Conservation (phyloP, 1,284 basidiomycete species). For the Puccinia triticina region DNA sequence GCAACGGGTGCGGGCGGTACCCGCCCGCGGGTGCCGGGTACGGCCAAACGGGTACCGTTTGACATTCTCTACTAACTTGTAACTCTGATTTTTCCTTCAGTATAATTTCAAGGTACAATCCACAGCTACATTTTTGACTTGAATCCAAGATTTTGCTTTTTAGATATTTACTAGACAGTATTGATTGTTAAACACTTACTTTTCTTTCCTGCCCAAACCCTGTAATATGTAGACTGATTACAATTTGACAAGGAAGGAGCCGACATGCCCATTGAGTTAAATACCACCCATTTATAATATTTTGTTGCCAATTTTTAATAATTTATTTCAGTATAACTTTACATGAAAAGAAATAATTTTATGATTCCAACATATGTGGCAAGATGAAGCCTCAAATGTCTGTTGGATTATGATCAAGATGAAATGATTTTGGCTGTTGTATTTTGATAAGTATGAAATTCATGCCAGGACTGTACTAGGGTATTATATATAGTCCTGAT, state of each 20-base stretch:
- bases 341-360: not conserved
- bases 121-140: not conserved
- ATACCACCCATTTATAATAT: not conserved
- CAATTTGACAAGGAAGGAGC: not conserved
- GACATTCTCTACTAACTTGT: too few relatives aligned
- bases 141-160: not conserved
- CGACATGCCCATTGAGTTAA: not conserved
- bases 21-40: too few relatives aligned
- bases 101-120: not conserved
- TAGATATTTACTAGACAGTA: not conserved
- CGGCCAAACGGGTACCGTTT: too few relatives aligned
- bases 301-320: not conserved
- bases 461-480: not conserved
- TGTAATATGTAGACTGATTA: not conserved
- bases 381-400: not conserved
- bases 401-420: not conserved
- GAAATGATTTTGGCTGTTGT: not conserved
- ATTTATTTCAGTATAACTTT: not conserved
- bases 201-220: not conserved
- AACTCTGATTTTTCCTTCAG: not conserved
- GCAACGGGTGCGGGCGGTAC: too few relatives aligned
- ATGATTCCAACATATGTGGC: not conserved
- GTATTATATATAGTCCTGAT: not conserved
- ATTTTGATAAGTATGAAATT: too few relatives aligned
- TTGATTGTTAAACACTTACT: not conserved